A percentile compares a stretch with the other conserved stretches of the same genome.
phyloP scores from a whole-genome alignment of 2,329 filamentous ascomycete species.

The Fusarium kyushuense region DNA sequence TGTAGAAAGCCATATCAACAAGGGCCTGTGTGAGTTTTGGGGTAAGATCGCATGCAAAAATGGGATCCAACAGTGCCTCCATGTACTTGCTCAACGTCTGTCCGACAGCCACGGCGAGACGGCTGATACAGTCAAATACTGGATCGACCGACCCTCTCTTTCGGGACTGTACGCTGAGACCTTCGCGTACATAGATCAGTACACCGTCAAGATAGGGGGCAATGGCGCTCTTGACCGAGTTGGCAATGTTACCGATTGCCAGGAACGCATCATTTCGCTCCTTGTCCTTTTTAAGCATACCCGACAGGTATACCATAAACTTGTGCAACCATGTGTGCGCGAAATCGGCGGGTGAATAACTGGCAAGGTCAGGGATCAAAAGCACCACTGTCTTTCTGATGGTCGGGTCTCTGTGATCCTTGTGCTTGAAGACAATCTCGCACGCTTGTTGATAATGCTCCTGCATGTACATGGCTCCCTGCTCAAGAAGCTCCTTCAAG shows the following conservation, averaged over 20 bases:
- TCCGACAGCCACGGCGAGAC: slow-evolving; percentile 92
- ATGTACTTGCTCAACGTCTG: slow-evolving; percentile 99
- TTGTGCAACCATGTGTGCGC: slow-evolving; percentile 88
- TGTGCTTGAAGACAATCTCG: slow-evolving; percentile 91
- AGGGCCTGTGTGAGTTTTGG: slow-evolving; percentile 94
- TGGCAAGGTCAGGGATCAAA: slow-evolving; percentile 91
- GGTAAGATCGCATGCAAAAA: slow-evolving; percentile 95
- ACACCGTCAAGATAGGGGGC: slow-evolving; percentile 95
- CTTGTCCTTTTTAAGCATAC: slow-evolving; percentile 94
- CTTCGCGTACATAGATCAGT: slow-evolving; percentile 91
- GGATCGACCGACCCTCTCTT: slow-evolving; percentile 76
- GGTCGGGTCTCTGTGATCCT: slow-evolving; percentile 89
- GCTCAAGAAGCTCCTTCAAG: slow-evolving; percentile 90
- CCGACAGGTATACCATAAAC: slow-evolving; percentile 96
- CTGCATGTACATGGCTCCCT: slow-evolving; percentile 99
- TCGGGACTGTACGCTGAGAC: slow-evolving; percentile 82
- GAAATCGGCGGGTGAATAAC: slow-evolving; percentile 92
- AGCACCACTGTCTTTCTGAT: slow-evolving; percentile 91
- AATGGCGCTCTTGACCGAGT: slow-evolving; percentile 95
- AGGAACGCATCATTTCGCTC: slow-evolving; percentile 94
- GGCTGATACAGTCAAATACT: slow-evolving; percentile 97
- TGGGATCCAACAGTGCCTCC: slow-evolving; percentile 92
- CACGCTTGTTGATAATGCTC: slow-evolving; percentile 92
- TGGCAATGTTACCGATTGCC: slow-evolving; percentile 95
- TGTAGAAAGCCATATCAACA: slow-evolving; percentile 99